A percentile compares a stretch with the other conserved stretches of the same genome.
Evolutionary conservation across 768 basidiomycete genomes (phyloP).

Genomic region (Rhodotorula sphaerocarpa): DNA sequence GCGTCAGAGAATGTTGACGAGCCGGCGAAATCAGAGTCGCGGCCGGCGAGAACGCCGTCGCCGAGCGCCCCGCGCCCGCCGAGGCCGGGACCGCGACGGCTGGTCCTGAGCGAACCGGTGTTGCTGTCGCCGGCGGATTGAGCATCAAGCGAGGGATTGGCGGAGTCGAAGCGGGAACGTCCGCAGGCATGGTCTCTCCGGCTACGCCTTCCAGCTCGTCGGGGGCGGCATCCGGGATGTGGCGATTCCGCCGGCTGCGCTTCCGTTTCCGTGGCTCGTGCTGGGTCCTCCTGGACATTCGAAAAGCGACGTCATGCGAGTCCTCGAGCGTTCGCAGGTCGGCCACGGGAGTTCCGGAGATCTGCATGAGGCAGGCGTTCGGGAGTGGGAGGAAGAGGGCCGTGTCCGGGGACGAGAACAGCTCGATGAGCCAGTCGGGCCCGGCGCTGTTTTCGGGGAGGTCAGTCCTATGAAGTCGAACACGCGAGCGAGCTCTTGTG

Average conservation of each 20-base stretch:
- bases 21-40: no score
- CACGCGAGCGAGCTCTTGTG: neutral
- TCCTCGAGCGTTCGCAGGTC: constrained; percentile 44
- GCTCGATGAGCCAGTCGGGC: constrained; percentile 63
- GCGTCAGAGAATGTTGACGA: no score
- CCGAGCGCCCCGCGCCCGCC: no score
- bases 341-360: constrained; percentile 64
- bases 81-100: no score
- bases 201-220: neutral
- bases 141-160: no score
- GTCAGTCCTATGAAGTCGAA: neutral
- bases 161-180: no score
- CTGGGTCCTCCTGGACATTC: neutral
- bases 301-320: constrained; percentile 37
- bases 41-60: no score
- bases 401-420: constrained; percentile 56
- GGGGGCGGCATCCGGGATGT: no score
- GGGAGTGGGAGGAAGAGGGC: constrained; percentile 68
- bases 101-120: no score
- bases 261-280: neutral
- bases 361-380: constrained; percentile 75
- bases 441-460: constrained; percentile 54
- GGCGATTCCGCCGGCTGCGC: neutral
- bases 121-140: no score
- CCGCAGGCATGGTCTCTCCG: no score